Evolutionary conservation across 306 rosid genomes (phyloP).

Genomic region (Sicyos edulis): DNA sequence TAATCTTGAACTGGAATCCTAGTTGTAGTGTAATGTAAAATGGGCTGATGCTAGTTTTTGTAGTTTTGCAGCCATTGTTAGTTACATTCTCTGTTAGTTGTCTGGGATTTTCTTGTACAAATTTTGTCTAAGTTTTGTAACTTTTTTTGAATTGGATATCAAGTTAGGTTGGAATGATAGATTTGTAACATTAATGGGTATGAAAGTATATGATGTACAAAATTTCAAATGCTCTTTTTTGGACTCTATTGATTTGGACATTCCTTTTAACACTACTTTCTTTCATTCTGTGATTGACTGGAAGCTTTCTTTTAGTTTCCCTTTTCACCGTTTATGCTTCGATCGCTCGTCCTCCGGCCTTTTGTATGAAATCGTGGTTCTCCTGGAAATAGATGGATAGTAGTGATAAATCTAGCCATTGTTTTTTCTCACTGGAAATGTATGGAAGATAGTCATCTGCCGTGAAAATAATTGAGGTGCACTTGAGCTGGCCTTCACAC

Average conservation of each 20-base stretch:
- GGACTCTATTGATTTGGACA: constrained; percentile 8
- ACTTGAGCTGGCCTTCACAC: no score
- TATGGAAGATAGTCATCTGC: neutral
- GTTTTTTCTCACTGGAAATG: neutral
- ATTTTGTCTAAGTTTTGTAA: neutral
- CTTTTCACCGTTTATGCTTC: neutral
- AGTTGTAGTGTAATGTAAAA: neutral
- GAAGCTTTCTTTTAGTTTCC: neutral
- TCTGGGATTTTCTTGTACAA: no score
- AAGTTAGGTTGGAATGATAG: neutral
- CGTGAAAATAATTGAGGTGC: no score
- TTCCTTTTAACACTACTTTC: neutral
- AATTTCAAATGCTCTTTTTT: neutral
- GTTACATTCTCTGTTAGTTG: neutral
- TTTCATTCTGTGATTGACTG: neutral
- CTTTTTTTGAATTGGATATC: neutral
- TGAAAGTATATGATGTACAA: neutral
- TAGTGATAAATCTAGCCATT: neutral
- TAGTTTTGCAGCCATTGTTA: no score
- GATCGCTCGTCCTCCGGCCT: neutral
- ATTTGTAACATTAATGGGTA: neutral
- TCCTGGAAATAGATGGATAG: neutral
- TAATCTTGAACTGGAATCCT: neutral
- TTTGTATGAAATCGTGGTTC: neutral
- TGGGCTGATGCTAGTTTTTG: neutral